Conservation (phyloP, 148 eudicot genomes). For the Tetragonia tetragonoides region DNA sequence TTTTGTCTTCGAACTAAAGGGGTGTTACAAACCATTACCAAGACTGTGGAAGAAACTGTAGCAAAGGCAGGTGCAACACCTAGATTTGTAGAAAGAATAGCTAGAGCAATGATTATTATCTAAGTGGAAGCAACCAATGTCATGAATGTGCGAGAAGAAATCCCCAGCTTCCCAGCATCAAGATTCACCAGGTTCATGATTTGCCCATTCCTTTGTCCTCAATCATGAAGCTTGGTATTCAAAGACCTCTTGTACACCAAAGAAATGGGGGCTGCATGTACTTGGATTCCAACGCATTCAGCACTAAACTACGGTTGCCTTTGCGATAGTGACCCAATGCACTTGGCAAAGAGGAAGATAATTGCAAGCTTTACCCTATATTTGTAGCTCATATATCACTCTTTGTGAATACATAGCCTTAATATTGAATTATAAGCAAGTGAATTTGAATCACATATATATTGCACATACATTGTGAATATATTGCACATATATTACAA, state of each 20-base stretch:
- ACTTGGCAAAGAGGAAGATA: slow-evolving; percentile 65
- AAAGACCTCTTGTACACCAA: slow-evolving; percentile 65
- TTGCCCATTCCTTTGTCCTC: slow-evolving; percentile 55
- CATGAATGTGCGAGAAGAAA: slow-evolving; percentile 64
- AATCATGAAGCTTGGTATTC: slow-evolving; percentile 40
- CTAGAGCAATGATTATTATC: slow-evolving; percentile 62
- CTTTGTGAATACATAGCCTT: slow-evolving; percentile 13
- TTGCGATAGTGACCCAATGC: slow-evolving; percentile 70
- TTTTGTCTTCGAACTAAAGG: slow-evolving; percentile 76
- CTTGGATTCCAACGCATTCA: slow-evolving; percentile 54
- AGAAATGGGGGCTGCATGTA: slow-evolving; percentile 57
- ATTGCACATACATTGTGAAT: too few relatives aligned
- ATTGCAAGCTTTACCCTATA: slow-evolving; percentile 59
- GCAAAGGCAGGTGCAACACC: slow-evolving; percentile 70
- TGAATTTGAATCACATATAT: too few relatives aligned
- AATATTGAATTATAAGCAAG: too few relatives aligned
- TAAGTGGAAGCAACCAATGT: slow-evolving; percentile 76
- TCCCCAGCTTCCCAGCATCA: slow-evolving; percentile 82
- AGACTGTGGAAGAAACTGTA: slow-evolving; percentile 58
- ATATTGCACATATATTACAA: too few relatives aligned
- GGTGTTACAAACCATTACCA: slow-evolving; percentile 77
- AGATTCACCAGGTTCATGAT: slow-evolving; percentile 62
- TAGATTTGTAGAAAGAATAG: slow-evolving; percentile 63
- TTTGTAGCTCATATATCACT: slow-evolving; percentile 36
- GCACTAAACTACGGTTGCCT: slow-evolving; percentile 92